phyloP scores from a whole-genome alignment of 768 basidiomycete species.

The Neoboletus magnificus region DNA sequence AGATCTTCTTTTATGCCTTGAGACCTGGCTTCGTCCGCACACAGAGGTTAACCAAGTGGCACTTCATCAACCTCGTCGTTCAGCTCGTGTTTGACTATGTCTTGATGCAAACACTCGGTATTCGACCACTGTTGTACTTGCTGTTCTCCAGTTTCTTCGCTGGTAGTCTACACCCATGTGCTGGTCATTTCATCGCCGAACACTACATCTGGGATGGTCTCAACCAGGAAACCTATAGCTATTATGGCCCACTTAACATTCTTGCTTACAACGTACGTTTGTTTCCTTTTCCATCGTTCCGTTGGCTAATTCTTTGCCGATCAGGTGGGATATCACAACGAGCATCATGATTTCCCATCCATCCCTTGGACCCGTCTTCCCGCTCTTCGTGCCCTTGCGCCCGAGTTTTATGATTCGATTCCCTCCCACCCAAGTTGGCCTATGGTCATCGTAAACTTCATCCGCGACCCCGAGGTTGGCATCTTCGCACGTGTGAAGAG shows the following conservation, averaged over 20 bases:
- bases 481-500: slow-evolving; percentile 88
- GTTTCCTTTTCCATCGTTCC: not conserved
- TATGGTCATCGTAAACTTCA: slow-evolving; percentile 92
- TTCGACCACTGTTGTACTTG: slow-evolving; percentile 69
- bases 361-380: slow-evolving; percentile 94
- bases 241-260: slow-evolving; percentile 88
- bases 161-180: slow-evolving; percentile 92
- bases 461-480: slow-evolving; percentile 84
- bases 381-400: slow-evolving; percentile 74
- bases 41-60: slow-evolving; percentile 81
- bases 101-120: slow-evolving; percentile 50
- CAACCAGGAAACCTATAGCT: slow-evolving; percentile 94
- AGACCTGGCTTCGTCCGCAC: slow-evolving; percentile 89
- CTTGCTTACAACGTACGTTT: slow-evolving; percentile 89
- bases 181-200: slow-evolving; percentile 97
- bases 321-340: slow-evolving; percentile 97
- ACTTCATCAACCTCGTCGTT: slow-evolving; percentile 67
- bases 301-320: not conserved
- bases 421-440: slow-evolving; percentile 92
- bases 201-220: slow-evolving; percentile 94
- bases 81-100: slow-evolving; percentile 73
- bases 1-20: slow-evolving; percentile 96
- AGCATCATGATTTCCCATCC: slow-evolving; percentile 98
- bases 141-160: slow-evolving; percentile 92
- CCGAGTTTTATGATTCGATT: slow-evolving; percentile 87